Conservation (phyloP, 2,329 filamentous ascomycete species). For the Ophiosphaerella herpotricha region DNA sequence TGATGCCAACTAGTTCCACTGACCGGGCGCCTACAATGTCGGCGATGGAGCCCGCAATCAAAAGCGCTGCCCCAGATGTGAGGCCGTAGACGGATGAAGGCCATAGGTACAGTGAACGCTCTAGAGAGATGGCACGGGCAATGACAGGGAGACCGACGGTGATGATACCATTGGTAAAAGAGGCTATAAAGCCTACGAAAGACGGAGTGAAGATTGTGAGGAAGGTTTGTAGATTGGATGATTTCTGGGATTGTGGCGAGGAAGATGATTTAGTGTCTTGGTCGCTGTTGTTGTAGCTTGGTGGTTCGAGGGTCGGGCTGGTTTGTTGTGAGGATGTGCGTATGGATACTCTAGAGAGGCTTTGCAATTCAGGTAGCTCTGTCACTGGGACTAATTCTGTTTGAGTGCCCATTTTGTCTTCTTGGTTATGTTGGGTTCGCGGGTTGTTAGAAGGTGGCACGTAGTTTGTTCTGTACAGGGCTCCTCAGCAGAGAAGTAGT, state of each 20-base stretch:
- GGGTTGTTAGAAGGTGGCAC: too few relatives aligned
- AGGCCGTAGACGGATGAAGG: constrained; percentile 44
- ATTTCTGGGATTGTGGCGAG: neutral
- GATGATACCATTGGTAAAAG: constrained; percentile 47
- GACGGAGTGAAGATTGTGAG: constrained; percentile 30
- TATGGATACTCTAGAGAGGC: too few relatives aligned
- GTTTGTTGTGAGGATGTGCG: neutral
- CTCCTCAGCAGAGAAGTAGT: too few relatives aligned
- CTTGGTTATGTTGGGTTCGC: too few relatives aligned
- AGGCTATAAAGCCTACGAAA: constrained; percentile 35
- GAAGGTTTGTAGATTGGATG: constrained; percentile 15
- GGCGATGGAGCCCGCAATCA: constrained; percentile 56
- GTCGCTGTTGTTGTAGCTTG: neutral
- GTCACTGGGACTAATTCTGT: neutral
- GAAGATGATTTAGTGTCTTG: constrained; percentile 3
- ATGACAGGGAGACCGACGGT: constrained; percentile 52
- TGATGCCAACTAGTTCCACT: constrained; percentile 51
- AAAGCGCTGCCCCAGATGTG: constrained; percentile 54
- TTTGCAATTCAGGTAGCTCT: constrained; percentile 4
- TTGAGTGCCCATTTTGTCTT: constrained; percentile 4
- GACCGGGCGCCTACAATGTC: constrained; percentile 55
- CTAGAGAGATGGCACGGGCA: constrained; percentile 32
- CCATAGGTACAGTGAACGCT: constrained; percentile 41
- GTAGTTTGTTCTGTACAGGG: too few relatives aligned
- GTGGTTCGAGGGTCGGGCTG: neutral